phyloP scores from a whole-genome alignment of 208 protist genomes.

The Acanthamoeba royreba region DNA sequence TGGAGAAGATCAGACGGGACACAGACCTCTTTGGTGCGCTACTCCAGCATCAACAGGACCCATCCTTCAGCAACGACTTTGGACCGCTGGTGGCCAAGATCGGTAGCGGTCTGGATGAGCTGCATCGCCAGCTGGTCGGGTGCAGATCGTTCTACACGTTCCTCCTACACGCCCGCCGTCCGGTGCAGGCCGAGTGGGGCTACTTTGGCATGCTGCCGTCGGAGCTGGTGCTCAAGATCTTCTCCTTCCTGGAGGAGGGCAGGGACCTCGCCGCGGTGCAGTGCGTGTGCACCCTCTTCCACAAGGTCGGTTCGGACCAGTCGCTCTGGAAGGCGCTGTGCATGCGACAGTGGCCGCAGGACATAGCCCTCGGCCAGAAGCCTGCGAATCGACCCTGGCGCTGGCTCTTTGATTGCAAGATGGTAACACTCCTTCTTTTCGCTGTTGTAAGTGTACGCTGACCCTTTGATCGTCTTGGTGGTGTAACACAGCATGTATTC shows the following conservation, averaged over 20 bases:
- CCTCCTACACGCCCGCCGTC: not conserved
- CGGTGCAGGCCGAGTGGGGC: not conserved
- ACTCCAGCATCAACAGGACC: not conserved
- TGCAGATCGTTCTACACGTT: not conserved
- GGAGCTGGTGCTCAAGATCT: slow-evolving; percentile 5
- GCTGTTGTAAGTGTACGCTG: no score
- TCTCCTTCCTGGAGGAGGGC: not conserved
- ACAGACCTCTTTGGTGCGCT: not conserved
- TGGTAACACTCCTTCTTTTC: no score
- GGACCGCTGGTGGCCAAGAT: not conserved
- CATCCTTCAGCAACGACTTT: not conserved
- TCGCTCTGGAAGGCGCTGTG: not conserved
- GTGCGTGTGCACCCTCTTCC: not conserved
- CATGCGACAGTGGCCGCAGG: not conserved
- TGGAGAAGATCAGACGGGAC: not conserved
- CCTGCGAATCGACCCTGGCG: not conserved
- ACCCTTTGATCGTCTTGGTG: not conserved
- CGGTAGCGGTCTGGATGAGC: not conserved
- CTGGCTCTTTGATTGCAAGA: slow-evolving; percentile 7
- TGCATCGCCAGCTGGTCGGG: not conserved
- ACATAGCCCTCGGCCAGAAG: not conserved
- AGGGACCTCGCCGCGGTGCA: not conserved
- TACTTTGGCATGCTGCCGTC: slow-evolving; percentile 3
- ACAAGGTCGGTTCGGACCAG: not conserved
- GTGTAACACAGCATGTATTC: not conserved